Evolutionary conservation across 371 early-diverging fungal genomes (phyloP).

Genomic region (Zopfochytrium polystomum): DNA sequence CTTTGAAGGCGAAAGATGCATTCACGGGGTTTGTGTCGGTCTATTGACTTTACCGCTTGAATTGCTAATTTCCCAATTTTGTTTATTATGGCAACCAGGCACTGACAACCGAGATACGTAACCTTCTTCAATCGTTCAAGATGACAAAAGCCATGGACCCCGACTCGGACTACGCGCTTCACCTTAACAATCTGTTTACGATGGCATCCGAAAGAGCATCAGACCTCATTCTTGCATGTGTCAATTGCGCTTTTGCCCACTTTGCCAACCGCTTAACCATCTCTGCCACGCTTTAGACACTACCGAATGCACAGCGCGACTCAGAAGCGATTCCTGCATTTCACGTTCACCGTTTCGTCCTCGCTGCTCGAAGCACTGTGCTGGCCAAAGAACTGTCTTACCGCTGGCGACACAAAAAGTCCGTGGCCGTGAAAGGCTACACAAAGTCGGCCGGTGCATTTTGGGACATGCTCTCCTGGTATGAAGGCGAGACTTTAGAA

Average conservation of each 20-base stretch:
- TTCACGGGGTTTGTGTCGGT: constrained; percentile 25
- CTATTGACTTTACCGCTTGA: neutral
- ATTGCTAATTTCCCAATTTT: neutral
- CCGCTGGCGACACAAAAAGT: neutral
- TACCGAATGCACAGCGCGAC: constrained; percentile 6
- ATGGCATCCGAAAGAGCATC: neutral
- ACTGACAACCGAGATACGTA: constrained; percentile 26
- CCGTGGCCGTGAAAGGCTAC: constrained; percentile 10
- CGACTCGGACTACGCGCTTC: constrained; percentile 22
- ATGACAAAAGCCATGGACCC: constrained; percentile 26
- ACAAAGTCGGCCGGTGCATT: constrained; percentile 9
- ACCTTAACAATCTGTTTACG: constrained; percentile 6
- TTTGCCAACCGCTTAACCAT: neutral
- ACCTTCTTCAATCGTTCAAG: constrained; percentile 17
- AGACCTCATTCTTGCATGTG: constrained; percentile 13
- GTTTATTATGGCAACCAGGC: constrained; percentile 9
- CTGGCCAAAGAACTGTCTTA: constrained; percentile 14
- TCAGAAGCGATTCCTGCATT: neutral
- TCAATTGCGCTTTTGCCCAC: no score
- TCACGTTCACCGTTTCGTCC: constrained; percentile 15
- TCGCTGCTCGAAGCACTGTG: constrained; percentile 22
- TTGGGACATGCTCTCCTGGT: constrained; percentile 12
- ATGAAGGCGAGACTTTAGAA: no score
- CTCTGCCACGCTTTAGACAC: neutral
- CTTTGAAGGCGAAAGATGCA: constrained; percentile 38